Base-by-base conservation (phyloP, 345 rosid species). In the Salix udensis region DNA sequence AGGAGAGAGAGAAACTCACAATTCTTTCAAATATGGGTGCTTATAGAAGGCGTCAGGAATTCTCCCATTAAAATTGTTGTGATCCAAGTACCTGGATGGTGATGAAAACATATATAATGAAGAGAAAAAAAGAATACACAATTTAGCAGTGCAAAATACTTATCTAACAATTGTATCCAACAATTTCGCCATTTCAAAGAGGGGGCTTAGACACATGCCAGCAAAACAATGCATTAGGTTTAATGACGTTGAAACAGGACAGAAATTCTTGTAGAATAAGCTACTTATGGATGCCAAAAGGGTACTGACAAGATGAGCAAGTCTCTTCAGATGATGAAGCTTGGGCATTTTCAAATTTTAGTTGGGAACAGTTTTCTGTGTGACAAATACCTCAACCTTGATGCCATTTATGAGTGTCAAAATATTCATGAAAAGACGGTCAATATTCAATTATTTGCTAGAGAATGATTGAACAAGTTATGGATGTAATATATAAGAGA, bases 31-130 rank as follows among this genome's bases (percentile, higher is more conserved):
- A 81, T 71, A 87, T 13, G 86, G 90, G 65, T 89, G 93, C 74
- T 85, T 88, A 77, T 92, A 92, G 46, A 92, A 86, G 50, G 88
- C 88, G 55, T 88, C 88, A 30, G 96, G 91, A 50, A 94, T 88
- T 81, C 78, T 84, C 65, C 97, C 98, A 7, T 86, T 77, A 76
- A 92, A 91, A 64, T 88, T 92, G 76, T 94, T 91, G 87, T 89
- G 91, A 83, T 94, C 96, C 85, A 92, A 78, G 87, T 92, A 89
- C 87, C 96, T 88, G 88, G 75, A 83, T 69, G 42, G 26, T 30
- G 67, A 74, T 53, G 42, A 37, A 46, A n/a, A 15, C n/a, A 1
- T 55, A 34, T 36, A 39, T 34, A 55, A 78, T 18, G 58, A 23
- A 70, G 24, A 52, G 11, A 52, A 12, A 9, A 7, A 11, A 53